Percentiles rank a stretch among this genome's conserved stretches.
phyloP scores from a whole-genome alignment of 805 yeast species.

The Barnettozyma pratensis region DNA sequence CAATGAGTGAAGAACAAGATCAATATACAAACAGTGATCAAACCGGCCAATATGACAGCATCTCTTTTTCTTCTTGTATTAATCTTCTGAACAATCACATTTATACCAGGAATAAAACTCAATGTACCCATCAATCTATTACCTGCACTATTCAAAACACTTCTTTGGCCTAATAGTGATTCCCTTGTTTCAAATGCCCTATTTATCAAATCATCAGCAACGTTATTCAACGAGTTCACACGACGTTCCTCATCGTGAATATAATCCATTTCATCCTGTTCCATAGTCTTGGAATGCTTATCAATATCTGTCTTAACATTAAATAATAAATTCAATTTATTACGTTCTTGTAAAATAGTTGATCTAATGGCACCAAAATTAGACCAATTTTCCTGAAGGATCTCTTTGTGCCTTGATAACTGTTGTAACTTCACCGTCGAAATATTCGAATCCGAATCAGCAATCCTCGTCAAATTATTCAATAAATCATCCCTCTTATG shows the following conservation, averaged over 20 bases:
- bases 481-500: conserved; percentile 50
- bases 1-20: conserved; percentile 47
- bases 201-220: conserved; percentile 75
- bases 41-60: conserved; percentile 70
- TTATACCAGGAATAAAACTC: conserved; percentile 77
- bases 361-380: conserved; percentile 56
- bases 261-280: conserved; percentile 56
- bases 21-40: conserved; percentile 70
- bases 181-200: conserved; percentile 90
- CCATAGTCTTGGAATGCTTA: conserved; percentile 46
- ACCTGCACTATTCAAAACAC: conserved; percentile 57
- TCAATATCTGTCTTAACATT: conserved; percentile 79
- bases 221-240: conserved; percentile 62
- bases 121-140: conserved; percentile 55
- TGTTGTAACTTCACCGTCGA: conserved; percentile 78
- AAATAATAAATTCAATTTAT: conserved; percentile 65
- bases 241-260: conserved; percentile 72
- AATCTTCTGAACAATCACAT: conserved; percentile 67
- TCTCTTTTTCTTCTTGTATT: conserved; percentile 88
- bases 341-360: conserved; percentile 66
- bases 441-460: conserved; percentile 51
- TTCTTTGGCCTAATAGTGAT: conserved; percentile 70
- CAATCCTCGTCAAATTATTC: conserved; percentile 43
- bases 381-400: conserved; percentile 60
- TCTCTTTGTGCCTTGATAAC: conserved; percentile 75